phyloP scores from a whole-genome alignment of 2,329 filamentous ascomycete genomes.

The Penicillium sp. region DNA sequence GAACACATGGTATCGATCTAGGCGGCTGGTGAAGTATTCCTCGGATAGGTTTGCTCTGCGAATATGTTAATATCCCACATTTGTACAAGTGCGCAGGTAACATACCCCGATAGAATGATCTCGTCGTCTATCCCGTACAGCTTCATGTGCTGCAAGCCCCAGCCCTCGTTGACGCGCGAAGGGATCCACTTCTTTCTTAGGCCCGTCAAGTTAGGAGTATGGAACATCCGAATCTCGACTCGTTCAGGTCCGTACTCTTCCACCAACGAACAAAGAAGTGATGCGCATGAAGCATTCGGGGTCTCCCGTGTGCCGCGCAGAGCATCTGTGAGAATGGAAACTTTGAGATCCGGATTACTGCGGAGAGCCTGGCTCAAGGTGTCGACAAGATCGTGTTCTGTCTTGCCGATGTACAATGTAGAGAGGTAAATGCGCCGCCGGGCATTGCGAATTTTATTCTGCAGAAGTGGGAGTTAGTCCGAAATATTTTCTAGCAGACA shows the following conservation, averaged over 20 bases:
- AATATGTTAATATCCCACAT: conserved; percentile 4
- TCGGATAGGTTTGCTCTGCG: conserved; percentile 76
- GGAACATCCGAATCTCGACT: conserved; percentile 95
- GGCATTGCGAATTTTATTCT: conserved; percentile 79
- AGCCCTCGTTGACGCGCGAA: conserved; percentile 91
- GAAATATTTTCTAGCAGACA: conserved; percentile 4
- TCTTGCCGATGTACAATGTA: conserved; percentile 95
- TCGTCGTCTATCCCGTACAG: conserved; percentile 94
- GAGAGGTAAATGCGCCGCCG: conserved; percentile 81
- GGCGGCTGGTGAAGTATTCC: conserved; percentile 94
- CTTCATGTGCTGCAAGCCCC: conserved; percentile 99
- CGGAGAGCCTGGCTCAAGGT: conserved; percentile 73
- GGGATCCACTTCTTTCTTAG: conserved; percentile 80
- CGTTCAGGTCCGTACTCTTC: conserved; percentile 77
- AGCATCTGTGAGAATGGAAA: conserved; percentile 89
- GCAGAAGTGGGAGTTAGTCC: conserved; percentile 12
- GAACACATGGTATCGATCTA: conserved; percentile 93
- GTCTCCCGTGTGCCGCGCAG: conserved; percentile 88
- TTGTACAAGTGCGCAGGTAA: not conserved
- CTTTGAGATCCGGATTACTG: conserved; percentile 69
- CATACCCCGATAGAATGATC: conserved; percentile 84
- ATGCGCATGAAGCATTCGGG: conserved; percentile 81
- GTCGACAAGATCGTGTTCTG: conserved; percentile 81
- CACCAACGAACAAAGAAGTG: conserved; percentile 79
- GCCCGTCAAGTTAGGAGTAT: conserved; percentile 92